Conservation (phyloP, 805 yeast genomes). For the Starmerella lactis-condensi region DNA sequence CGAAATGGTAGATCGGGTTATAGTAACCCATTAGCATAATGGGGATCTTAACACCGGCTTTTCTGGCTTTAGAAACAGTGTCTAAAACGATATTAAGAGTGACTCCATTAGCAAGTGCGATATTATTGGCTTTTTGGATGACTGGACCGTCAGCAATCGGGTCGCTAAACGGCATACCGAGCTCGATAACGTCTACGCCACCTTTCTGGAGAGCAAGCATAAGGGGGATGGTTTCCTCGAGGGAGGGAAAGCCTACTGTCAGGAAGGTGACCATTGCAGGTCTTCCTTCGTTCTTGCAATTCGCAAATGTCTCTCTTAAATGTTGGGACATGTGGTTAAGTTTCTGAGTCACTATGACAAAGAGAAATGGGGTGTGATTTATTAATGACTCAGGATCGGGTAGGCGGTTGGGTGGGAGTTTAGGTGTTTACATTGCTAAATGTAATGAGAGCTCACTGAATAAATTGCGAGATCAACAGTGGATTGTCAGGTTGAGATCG, state of each 20-base stretch:
- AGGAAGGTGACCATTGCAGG: slow-evolving; percentile 79
- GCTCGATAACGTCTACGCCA: slow-evolving; percentile 86
- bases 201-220: slow-evolving; percentile 79
- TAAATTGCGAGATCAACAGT: too few species aligned
- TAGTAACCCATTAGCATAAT: slow-evolving; percentile 92
- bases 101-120: slow-evolving; percentile 69
- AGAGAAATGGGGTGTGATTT: too few species aligned
- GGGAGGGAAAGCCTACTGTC: slow-evolving; percentile 85
- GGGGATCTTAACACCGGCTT: slow-evolving; percentile 71
- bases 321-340: slow-evolving; percentile 31
- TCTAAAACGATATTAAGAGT: slow-evolving; percentile 53
- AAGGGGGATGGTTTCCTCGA: slow-evolving; percentile 74
- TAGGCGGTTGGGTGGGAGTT: too few species aligned
- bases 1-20: slow-evolving; percentile 79
- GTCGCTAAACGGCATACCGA: slow-evolving; percentile 92
- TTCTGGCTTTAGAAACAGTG: slow-evolving; percentile 56
- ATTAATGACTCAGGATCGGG: too few species aligned
- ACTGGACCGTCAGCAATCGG: slow-evolving; percentile 99
- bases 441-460: too few species aligned
- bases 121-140: slow-evolving; percentile 64
- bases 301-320: slow-evolving; percentile 40
- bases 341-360: too few species aligned
- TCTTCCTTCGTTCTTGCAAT: slow-evolving; percentile 47
- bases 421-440: too few species aligned
- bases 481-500: too few species aligned